Evolutionary conservation across 345 rosid genomes (phyloP), one percentile per base, ranked within the genome.

Genomic region (Boechera stricta): DNA sequence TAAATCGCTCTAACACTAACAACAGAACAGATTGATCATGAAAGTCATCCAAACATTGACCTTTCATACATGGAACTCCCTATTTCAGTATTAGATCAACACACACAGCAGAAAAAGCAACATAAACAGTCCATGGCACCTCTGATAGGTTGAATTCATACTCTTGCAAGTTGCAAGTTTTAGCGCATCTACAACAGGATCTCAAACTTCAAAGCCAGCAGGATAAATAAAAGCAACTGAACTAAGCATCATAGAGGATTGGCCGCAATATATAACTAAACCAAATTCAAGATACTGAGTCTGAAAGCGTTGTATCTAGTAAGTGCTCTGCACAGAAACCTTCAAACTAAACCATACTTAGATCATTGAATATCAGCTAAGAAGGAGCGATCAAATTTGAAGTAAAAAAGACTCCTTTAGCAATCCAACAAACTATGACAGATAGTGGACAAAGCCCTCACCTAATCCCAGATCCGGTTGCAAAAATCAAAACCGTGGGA

Each of bases 391-490:
- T 68, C 21, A 6, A 51, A 57, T 6, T 39, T 32, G 41, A 42
- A 53, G 70, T 33, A 54, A 63, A 60, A 15, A 4, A 45, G 54
- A 12, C 74, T 12, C 38, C 18, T 68, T 69, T 32, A 76, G 42
- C 29, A 59, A 59, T 64, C 48, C 36, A 68, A 68, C 18, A 39
- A 38, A 21, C n/a, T 47, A 11, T 2, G 18, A 18, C 7, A 41
- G 2, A 38, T 44, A 44, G 2, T 28, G 42, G 24, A 39, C 42
- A 38, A 1, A 56, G 38, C 24, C 4, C 59, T 48, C 62, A 95
- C 97, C 97, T 95, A 73, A 95, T 93, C 67, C 96, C 97, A 54
- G 99, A 89, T 80, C 98, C 98, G 1, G 98, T 95, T 9, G 99
- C 98, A 72, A 92, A 95, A 58, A 93, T 91, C 80, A 92, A 82